A percentile compares a stretch with the other conserved stretches of the same genome.
These are phyloP conservation scores for Cryptosporidium meleagridis DNA, from an alignment of 169 alveolate genomes.

Conservation along the genomic window DNA sequence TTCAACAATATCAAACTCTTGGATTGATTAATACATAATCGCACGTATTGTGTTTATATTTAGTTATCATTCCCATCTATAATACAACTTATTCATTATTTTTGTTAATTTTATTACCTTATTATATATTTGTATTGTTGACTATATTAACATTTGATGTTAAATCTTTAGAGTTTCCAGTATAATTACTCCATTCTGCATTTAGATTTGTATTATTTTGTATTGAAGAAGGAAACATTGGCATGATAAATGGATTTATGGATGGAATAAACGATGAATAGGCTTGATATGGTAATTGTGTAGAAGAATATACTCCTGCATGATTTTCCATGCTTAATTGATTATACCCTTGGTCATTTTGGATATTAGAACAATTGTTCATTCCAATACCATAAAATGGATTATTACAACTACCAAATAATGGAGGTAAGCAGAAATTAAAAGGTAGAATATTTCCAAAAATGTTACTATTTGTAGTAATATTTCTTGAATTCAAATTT, in stretches of 20 bases:
- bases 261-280: not conserved
- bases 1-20: constrained; percentile 60
- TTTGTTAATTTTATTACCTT: not conserved
- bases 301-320: not conserved
- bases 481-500: not conserved
- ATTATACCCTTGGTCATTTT: not conserved
- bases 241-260: not conserved
- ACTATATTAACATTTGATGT: not conserved
- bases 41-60: not conserved
- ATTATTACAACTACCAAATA: not conserved
- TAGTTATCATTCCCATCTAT: not conserved
- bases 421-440: not conserved
- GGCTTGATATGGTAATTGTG: not conserved
- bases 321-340: not conserved
- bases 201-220: not conserved
- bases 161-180: too few species aligned
- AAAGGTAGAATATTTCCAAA: constrained; percentile 8
- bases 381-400: constrained; percentile 5
- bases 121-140: not conserved
- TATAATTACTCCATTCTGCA: not conserved
- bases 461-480: not conserved
- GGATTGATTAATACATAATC: constrained; percentile 33
- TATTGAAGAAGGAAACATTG: not conserved
- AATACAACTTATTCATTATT: not conserved
- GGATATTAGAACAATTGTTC: not conserved